Conservation (phyloP, 345 rosid species). For the Lumnitzera racemosa region DNA sequence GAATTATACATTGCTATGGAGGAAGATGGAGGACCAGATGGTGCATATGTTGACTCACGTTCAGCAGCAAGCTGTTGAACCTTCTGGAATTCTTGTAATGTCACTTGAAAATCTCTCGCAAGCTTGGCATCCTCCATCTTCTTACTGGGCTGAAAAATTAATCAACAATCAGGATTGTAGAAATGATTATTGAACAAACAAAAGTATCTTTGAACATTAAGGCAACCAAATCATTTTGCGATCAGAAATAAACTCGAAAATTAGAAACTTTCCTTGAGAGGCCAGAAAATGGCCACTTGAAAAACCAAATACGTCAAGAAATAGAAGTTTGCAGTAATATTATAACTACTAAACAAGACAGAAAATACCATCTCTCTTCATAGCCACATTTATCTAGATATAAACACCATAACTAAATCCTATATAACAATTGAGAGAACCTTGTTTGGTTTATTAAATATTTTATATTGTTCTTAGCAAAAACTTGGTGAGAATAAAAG, state of each 20-base stretch:
- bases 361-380: too few relatives aligned
- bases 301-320: neutral
- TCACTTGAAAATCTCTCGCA: slow-evolving; percentile 54
- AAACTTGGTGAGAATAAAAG: too few relatives aligned
- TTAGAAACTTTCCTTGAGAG: neutral
- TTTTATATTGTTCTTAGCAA: too few relatives aligned
- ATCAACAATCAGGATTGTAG: neutral
- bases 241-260: neutral
- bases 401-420: too few relatives aligned
- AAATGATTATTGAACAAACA: neutral
- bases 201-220: neutral
- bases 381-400: too few relatives aligned
- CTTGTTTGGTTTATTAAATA: too few relatives aligned
- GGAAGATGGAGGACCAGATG: slow-evolving; percentile 36
- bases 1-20: slow-evolving; percentile 18
- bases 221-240: neutral
- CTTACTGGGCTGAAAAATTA: slow-evolving; percentile 33
- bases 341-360: too few relatives aligned
- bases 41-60: slow-evolving; percentile 54
- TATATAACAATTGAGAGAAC: too few relatives aligned
- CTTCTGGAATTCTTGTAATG: slow-evolving; percentile 58
- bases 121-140: slow-evolving; percentile 66
- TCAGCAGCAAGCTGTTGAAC: slow-evolving; percentile 62
- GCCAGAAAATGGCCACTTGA: neutral
- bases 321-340: too few relatives aligned